These are phyloP conservation scores for Aspergillus homomorphus DNA, from an alignment of 495 filamentous ascomycete genomes.

Conservation along the genomic window DNA sequence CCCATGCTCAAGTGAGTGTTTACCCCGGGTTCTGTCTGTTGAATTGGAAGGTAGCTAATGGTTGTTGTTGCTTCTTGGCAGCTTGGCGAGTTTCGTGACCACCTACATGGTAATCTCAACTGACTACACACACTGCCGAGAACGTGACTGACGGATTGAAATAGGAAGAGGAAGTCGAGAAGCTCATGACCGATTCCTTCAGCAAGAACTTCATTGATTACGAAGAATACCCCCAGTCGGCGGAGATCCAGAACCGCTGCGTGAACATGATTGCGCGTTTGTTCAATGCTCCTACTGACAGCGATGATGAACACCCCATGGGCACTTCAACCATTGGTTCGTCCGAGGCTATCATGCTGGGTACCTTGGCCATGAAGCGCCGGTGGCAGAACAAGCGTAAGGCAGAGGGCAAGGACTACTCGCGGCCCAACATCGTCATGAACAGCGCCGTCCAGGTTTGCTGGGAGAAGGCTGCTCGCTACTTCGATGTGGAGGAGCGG, in stretches of 20 bases:
- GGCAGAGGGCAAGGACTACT: conserved; percentile 69
- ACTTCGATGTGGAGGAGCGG: conserved; percentile 90
- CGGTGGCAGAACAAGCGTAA: conserved; percentile 83
- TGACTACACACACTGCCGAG: background rate
- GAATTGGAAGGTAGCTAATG: conserved; percentile 6
- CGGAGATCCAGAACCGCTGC: conserved; percentile 83
- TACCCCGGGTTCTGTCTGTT: background rate
- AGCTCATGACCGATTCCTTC: conserved; percentile 78
- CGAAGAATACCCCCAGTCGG: conserved; percentile 79
- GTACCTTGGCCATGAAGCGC: conserved; percentile 90
- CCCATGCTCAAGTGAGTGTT: conserved; percentile 65
- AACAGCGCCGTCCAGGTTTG: conserved; percentile 89
- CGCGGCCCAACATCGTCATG: conserved; percentile 87
- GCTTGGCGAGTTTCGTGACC: conserved; percentile 77
- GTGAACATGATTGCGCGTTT: conserved; percentile 83
- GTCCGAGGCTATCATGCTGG: conserved; percentile 90
- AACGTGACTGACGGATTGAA: background rate
- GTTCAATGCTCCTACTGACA: conserved; percentile 63
- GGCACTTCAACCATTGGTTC: conserved; percentile 84
- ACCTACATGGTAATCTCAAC: conserved; percentile 70
- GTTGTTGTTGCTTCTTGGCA: conserved; percentile 25
- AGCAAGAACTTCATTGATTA: conserved; percentile 90
- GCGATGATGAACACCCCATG: conserved; percentile 54
- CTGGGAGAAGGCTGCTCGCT: conserved; percentile 92
- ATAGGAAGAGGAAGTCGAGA: conserved; percentile 79